Base-by-base conservation (phyloP, 805 yeast genomes). In the Saturnispora silvae region DNA sequence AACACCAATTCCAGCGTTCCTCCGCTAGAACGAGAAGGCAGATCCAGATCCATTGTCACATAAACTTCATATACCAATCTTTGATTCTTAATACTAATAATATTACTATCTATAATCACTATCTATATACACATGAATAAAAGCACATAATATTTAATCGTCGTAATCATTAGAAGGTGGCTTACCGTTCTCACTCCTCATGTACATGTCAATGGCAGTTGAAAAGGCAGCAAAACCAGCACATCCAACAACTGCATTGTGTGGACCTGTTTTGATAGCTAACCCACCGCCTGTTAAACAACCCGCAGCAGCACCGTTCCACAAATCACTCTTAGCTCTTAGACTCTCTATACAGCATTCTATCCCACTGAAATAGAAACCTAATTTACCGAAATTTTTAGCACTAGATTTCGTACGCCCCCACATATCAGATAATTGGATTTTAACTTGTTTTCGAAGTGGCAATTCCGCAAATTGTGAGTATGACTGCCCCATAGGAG, bases 161-260 rank as follows among this genome's bases (percentile, higher is more conserved):
- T 86, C 94, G 59, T 86, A 92, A 61, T 92, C 97, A 52, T 82
- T 79, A 33, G 67, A 54, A 15, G 97, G 96, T 18, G 97, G 96
- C 33, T 72, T 71, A 3, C 78, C 77, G 53, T 78, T 70, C 47
- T 86, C 96, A 49, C 82, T 75, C 48, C 87, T 72, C 80, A 87
- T 70, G 51, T 87, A 87, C 46, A 81, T 56, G 54, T 87, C 96
- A 41, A 87, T 75, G 5, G 94, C 95, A 4, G 85, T 77, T 39
- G 94, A 80, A 57, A 92, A 92, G 6, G 92, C 95, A 3, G 97
- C 96, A 64, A 92, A 92, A 7, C 96, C 98, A 20, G 94, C 96
- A 67, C 97, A 92, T 1, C 98, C 98, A 41, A 87, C 56, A 19
- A 77, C 50, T 0, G 95, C 92, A 20, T 95, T 94, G 50, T 79